Base-by-base conservation (phyloP, 768 basidiomycete genomes). In the Leccinum rimulosum region DNA sequence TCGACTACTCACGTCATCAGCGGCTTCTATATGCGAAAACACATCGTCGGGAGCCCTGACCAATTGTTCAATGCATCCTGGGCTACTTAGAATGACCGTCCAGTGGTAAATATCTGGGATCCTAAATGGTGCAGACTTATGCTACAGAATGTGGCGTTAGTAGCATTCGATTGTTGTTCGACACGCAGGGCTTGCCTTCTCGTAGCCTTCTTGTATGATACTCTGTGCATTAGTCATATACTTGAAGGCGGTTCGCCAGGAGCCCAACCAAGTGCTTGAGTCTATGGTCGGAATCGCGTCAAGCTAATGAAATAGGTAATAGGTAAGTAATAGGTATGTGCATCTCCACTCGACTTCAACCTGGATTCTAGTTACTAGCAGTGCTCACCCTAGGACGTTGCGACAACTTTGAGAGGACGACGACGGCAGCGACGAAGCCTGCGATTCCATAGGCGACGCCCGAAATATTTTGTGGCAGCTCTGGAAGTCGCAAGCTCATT, bases 51-150 rank as follows among this genome's bases (percentile, higher is more conserved):
- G 19, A 3, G 48, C 25, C 7, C 25, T 49, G 7, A 25, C 48
- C 25, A 49, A 3, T 49, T 49, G 19, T 28, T 49, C 48, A 25
- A 49, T 14, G 25, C 7, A 27, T 49, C 25, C 14, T 22, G 19
- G 48, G 25, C 70, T 68, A n/a, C 65, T 69, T 0, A 76, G 59
- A 14, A 82, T 54, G 35, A 82, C 73, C 1, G 70, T 70, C 81
- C 81, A 81, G 36, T 66, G 65, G 9, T 52, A 33, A 9, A 70
- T 22, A 1, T 58, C 58, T 0, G 73, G 57, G 25, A 75, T 58
- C 45, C 70, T 75, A 62, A 75, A 77, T 4, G 68, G 51, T 14
- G 58, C 52, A 27, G 50, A 59, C 35, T 67, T 66, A 59, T 71
- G 62, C 74, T 75, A 25, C 6, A 54, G 54, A 25, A 17, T 19